Percentiles rank a stretch among this genome's conserved stretches.
These are phyloP conservation scores for Emmonsiellopsis sp. DNA, from an alignment of 2,329 filamentous ascomycete species.

Conservation along the genomic window DNA sequence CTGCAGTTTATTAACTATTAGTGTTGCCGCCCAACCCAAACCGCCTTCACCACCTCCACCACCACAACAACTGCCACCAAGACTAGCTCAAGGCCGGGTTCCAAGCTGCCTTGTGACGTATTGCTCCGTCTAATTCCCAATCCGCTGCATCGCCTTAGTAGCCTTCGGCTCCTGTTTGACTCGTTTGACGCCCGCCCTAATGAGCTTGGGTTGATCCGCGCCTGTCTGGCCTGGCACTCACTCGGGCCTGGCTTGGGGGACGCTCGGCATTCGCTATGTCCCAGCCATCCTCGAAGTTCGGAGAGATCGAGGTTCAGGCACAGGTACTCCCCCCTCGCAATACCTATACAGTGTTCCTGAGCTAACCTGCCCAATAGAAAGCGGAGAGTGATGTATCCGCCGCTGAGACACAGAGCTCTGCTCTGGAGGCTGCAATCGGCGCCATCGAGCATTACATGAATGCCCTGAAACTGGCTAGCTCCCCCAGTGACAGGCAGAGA, in stretches of 20 bases:
- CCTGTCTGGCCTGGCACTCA: background rate
- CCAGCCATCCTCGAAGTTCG: background rate
- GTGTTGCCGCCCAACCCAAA: too few species aligned
- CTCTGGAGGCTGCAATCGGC: slow-evolving; percentile 64
- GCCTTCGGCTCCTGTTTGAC: background rate
- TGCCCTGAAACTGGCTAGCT: slow-evolving; percentile 55
- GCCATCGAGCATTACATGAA: slow-evolving; percentile 77
- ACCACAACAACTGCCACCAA: too few species aligned
- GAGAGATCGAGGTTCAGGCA: slow-evolving; percentile 4
- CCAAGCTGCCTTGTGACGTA: too few species aligned
- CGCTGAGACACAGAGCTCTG: slow-evolving; percentile 50
- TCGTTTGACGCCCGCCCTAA: too few species aligned
- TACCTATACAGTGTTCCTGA: background rate
- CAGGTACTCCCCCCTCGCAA: slow-evolving; percentile 1
- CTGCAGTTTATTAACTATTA: too few species aligned
- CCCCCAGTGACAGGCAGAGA: slow-evolving; percentile 54
- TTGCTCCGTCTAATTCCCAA: too few species aligned
- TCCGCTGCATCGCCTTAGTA: background rate
- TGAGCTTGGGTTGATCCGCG: too few species aligned
- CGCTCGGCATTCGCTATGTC: background rate
- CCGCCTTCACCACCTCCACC: too few species aligned
- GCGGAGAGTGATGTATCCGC: slow-evolving; percentile 29
- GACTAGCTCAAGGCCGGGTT: too few species aligned
- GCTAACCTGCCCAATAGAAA: slow-evolving; percentile 6
- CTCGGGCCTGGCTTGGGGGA: background rate